Evolutionary conservation across 345 rosid genomes (phyloP), one percentile per base, ranked within the genome.

Genomic region (Camelina laxa): DNA sequence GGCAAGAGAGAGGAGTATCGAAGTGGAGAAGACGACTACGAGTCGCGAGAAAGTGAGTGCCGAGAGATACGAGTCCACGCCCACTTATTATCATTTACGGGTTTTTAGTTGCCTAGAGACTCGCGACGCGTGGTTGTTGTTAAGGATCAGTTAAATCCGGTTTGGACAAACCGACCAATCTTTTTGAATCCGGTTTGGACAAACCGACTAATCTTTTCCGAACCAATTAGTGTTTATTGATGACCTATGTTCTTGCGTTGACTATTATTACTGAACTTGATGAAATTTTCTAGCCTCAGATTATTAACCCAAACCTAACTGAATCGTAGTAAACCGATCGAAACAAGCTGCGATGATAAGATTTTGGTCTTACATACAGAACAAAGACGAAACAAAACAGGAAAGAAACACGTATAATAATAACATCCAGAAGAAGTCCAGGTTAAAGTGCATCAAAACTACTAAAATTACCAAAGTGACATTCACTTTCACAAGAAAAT

Each of bases 391-490:
- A 60, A 70, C 36, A 61, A 16, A 56, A 21, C 49, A 35, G 20
- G 20, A 60, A 56, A 22, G 45, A 31, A 33, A 55, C 48, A 64
- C 57, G 70, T 64, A 64, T 74, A 44, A 22, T 57, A 69, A 55
- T 15, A 65, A 74, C 42, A 59, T 67, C 67, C 51, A 51, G 67
- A 44, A 7, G 42, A 17, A 19, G 45, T 48, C 7, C 27, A 60
- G 55, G 42, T 41, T 60, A 50, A 50, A 60, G 68, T 75, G 68
- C 68, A 67, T 67, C 67, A 67, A 59, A 68, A 67, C 61, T 38
- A 60, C 79, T 75, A 75, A 60, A 67, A 50, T 60, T 67, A 45
- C 74, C 60, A 39, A 75, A 50, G 74, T 68, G 61, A 69, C 75
- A 54, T 53, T 69, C 57, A 76, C 33, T 76, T 54, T 69, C 65